phyloP scores from a whole-genome alignment of 768 basidiomycete species.

The Podaxis sp. region DNA sequence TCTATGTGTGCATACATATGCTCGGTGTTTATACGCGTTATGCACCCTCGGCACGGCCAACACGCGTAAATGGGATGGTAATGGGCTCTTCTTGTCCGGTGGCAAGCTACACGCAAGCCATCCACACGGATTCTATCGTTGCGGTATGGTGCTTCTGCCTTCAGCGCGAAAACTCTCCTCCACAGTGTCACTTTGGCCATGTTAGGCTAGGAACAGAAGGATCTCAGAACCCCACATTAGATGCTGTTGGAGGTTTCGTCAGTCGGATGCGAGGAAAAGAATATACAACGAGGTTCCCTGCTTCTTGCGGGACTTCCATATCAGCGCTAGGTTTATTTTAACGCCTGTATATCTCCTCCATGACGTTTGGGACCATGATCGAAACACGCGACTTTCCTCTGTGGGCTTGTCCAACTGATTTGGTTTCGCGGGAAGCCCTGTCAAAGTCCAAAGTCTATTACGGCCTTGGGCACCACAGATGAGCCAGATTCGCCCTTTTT shows the following conservation, averaged over 20 bases:
- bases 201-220: not conserved
- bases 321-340: constrained; percentile 8
- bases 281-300: constrained; percentile 10
- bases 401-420: not conserved
- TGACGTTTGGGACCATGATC: constrained; percentile 4
- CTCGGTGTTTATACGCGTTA: constrained; percentile 12
- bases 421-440: constrained; percentile 9
- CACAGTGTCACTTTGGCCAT: not conserved
- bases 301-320: constrained; percentile 9
- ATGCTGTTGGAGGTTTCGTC: constrained; percentile 8
- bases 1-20: not conserved
- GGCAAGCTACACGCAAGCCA: not conserved
- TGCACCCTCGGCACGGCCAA: constrained; percentile 13
- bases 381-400: constrained; percentile 1
- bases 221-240: not conserved
- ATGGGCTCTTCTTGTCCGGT: constrained; percentile 5
- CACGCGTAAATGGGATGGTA: constrained; percentile 9
- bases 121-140: constrained; percentile 1
- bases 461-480: not conserved
- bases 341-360: not conserved
- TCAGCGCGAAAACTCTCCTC: not conserved
- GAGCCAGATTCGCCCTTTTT: constrained; percentile 6
- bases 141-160: not conserved
- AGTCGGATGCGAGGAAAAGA: constrained; percentile 11
- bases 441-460: constrained; percentile 1